Percentiles rank a stretch among this genome's conserved stretches.
phyloP scores from a whole-genome alignment of 2,329 filamentous ascomycete species.

The Onygena corvina region DNA sequence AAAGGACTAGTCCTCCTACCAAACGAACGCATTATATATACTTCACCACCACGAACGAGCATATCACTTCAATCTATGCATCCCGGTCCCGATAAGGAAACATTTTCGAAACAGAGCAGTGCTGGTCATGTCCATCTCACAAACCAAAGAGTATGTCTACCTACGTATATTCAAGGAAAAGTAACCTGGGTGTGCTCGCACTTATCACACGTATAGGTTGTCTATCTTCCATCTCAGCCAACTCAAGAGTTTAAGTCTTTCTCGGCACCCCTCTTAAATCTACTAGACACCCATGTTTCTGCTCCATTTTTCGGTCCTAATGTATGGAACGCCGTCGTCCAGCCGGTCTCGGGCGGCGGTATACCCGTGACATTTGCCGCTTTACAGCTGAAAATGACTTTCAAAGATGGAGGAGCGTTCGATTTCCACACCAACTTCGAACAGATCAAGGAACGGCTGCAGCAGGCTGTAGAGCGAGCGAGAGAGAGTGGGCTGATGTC shows the following conservation, averaged over 20 bases:
- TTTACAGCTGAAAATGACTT: slow-evolving; percentile 72
- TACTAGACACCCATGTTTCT: slow-evolving; percentile 73
- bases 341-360: slow-evolving; percentile 70
- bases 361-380: slow-evolving; percentile 62
- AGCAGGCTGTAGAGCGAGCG: slow-evolving; percentile 66
- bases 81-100: slow-evolving; percentile 50
- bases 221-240: slow-evolving; percentile 68
- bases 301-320: slow-evolving; percentile 90
- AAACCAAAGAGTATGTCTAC: slow-evolving; percentile 59
- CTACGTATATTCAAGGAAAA: not conserved
- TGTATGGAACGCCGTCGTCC: slow-evolving; percentile 70
- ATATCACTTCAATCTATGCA: slow-evolving; percentile 62
- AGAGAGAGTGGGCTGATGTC: slow-evolving; percentile 46
- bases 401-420: slow-evolving; percentile 90
- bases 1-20: slow-evolving; percentile 71
- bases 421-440: slow-evolving; percentile 79
- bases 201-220: slow-evolving; percentile 45
- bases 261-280: slow-evolving; percentile 73
- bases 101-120: slow-evolving; percentile 59
- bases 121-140: slow-evolving; percentile 69
- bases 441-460: slow-evolving; percentile 67
- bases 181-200: slow-evolving; percentile 6
- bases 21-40: slow-evolving; percentile 69
- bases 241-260: slow-evolving; percentile 69
- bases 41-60: slow-evolving; percentile 65